phyloP scores from a whole-genome alignment of 495 filamentous ascomycete genomes.

The Sordaria brevicollis region DNA sequence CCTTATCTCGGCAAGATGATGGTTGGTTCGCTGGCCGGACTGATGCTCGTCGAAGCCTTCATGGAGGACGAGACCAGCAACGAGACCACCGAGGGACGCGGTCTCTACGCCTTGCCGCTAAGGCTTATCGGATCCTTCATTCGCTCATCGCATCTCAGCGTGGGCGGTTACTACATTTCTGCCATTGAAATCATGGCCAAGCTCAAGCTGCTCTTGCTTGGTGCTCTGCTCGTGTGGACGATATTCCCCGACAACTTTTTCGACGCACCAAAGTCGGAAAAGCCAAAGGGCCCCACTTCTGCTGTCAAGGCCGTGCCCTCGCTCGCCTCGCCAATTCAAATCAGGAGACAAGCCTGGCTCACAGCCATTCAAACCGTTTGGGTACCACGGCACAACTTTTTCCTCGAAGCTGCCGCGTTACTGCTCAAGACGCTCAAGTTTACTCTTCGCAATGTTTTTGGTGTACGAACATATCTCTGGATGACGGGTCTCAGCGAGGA shows the following conservation, averaged over 20 bases:
- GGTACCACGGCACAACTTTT: constrained; percentile 79
- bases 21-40: constrained; percentile 79
- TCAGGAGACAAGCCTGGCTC: constrained; percentile 83
- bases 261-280: constrained; percentile 29
- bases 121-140: constrained; percentile 37
- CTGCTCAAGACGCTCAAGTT: constrained; percentile 71
- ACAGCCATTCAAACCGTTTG: constrained; percentile 91
- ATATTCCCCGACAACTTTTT: constrained; percentile 54
- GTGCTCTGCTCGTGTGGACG: constrained; percentile 58
- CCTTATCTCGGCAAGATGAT: constrained; percentile 64
- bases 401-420: constrained; percentile 75
- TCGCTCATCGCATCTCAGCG: constrained; percentile 28
- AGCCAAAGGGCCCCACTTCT: constrained; percentile 20
- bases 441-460: constrained; percentile 66
- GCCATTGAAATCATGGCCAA: constrained; percentile 31
- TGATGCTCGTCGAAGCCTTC: constrained; percentile 83
- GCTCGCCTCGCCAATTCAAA: constrained; percentile 71
- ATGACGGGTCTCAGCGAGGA: constrained; percentile 74
- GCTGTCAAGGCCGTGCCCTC: constrained; percentile 50
- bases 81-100: constrained; percentile 52
- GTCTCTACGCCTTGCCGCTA: constrained; percentile 58
- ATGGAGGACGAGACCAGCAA: constrained; percentile 44
- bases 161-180: constrained; percentile 37
- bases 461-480: constrained; percentile 62
- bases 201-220: constrained; percentile 50